Percentiles rank a stretch among this genome's conserved stretches.
Conservation (phyloP, 2,329 filamentous ascomycete species). For the Rosellinia necatrix region DNA sequence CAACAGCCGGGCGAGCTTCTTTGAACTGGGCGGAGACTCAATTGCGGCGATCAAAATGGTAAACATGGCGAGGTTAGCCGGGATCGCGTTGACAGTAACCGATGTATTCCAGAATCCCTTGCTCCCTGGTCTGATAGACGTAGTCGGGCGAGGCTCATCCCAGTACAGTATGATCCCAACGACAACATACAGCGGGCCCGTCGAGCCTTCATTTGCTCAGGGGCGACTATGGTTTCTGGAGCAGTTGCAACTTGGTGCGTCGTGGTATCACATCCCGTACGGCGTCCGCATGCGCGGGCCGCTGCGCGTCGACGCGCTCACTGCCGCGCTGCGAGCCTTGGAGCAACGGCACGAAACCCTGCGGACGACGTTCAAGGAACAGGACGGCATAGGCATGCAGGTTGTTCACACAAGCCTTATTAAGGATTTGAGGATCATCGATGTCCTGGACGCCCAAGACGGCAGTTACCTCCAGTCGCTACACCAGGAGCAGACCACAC, state of each 20-base stretch:
- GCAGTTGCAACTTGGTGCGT: constrained; percentile 4
- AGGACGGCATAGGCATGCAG: constrained; percentile 16
- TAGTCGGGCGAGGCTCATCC: background rate
- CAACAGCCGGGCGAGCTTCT: constrained; percentile 2
- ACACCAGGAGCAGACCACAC: constrained; percentile 14
- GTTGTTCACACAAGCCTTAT: constrained; percentile 11
- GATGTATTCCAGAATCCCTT: constrained; percentile 17
- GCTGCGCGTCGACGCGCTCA: constrained; percentile 9
- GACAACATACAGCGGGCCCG: constrained; percentile 5
- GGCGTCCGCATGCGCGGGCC: constrained; percentile 8
- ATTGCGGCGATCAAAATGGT: constrained; percentile 19
- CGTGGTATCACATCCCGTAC: constrained; percentile 15
- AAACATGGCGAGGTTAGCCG: constrained; percentile 15
- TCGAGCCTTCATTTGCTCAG: constrained; percentile 20
- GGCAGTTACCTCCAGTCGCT: constrained; percentile 8
- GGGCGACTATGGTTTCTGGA: constrained; percentile 20
- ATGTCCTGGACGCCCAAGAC: constrained; percentile 1
- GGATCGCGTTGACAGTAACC: constrained; percentile 10
- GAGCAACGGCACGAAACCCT: constrained; percentile 17
- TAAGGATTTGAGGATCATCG: constrained; percentile 5
- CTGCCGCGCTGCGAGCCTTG: constrained; percentile 9
- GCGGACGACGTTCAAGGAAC: constrained; percentile 14
- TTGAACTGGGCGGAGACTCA: constrained; percentile 14
- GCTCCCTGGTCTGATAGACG: constrained; percentile 11
- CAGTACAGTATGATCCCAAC: constrained; percentile 4